phyloP scores from a whole-genome alignment of 164 flowering plant species.

The Liriodendron chinense region DNA sequence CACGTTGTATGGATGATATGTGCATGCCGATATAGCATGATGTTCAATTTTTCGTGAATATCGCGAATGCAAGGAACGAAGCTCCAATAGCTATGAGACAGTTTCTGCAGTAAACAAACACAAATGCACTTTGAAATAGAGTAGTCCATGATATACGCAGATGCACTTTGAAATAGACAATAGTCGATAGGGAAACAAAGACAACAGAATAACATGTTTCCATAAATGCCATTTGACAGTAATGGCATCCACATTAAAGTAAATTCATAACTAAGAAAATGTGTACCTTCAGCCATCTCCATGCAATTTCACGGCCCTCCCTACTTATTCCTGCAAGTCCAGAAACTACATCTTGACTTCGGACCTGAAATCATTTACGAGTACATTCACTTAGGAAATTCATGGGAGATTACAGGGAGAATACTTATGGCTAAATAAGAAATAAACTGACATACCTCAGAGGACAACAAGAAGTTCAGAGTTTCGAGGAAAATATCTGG shows the following conservation, averaged over 20 bases:
- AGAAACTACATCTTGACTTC: slow-evolving; percentile 81
- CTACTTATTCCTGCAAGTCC: slow-evolving; percentile 68
- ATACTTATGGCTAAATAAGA: not conserved
- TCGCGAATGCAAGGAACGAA: no score
- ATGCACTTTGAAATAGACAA: no score
- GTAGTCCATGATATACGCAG: no score
- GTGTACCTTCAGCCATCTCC: slow-evolving; percentile 90
- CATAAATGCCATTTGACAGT: no score
- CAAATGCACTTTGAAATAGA: no score
- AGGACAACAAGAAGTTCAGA: slow-evolving; percentile 69
- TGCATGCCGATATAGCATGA: no score
- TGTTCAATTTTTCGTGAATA: no score
- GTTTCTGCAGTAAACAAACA: no score
- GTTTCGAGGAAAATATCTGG: slow-evolving; percentile 69
- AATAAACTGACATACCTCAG: slow-evolving; percentile 54
- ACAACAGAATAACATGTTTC: no score
- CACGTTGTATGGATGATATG: no score
- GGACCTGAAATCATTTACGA: slow-evolving; percentile 46
- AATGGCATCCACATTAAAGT: not conserved
- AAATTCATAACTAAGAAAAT: not conserved
- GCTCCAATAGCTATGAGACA: no score
- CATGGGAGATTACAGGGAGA: not conserved
- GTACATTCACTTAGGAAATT: not conserved
- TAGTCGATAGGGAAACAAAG: no score
- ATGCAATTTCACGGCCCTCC: slow-evolving; percentile 83